These are phyloP conservation scores for Alternaria infectoria DNA, from an alignment of 2,329 filamentous ascomycete species.

Conservation along the genomic window DNA sequence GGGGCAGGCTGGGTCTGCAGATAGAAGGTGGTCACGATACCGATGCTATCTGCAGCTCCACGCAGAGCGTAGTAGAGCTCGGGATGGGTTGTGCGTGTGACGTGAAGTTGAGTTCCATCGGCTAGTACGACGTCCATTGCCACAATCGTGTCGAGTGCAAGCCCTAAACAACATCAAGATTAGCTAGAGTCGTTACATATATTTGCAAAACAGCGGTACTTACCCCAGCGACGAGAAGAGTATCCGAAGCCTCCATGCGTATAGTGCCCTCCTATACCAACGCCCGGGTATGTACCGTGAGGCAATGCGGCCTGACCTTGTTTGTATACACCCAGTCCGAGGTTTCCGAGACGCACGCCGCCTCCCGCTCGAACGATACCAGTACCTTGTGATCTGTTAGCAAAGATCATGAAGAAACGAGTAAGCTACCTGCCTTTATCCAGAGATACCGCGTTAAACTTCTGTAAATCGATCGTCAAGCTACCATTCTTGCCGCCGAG, in stretches of 20 bases:
- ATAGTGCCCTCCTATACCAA: constrained; percentile 34
- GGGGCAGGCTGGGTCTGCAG: constrained; percentile 31
- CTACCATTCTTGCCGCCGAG: constrained; percentile 54
- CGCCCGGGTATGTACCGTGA: constrained; percentile 58
- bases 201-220: background rate
- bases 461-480: constrained; percentile 35
- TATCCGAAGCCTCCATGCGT: constrained; percentile 38
- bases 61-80: constrained; percentile 2
- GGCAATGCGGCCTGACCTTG: constrained; percentile 47
- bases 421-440: constrained; percentile 44
- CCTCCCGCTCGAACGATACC: constrained; percentile 52
- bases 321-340: constrained; percentile 29
- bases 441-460: constrained; percentile 45
- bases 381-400: constrained; percentile 24
- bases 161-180: background rate
- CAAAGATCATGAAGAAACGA: constrained; percentile 37
- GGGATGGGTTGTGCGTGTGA: background rate
- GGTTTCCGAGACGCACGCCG: constrained; percentile 54
- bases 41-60: constrained; percentile 1
- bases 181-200: background rate
- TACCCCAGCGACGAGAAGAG: constrained; percentile 29
- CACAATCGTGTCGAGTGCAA: constrained; percentile 4
- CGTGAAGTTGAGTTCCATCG: background rate
- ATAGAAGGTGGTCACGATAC: constrained; percentile 38
- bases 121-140: constrained; percentile 4